Percentiles rank a stretch among this genome's conserved stretches.
phyloP scores from a whole-genome alignment of 2,329 filamentous ascomycete genomes.

The Trichoderma hamatum region DNA sequence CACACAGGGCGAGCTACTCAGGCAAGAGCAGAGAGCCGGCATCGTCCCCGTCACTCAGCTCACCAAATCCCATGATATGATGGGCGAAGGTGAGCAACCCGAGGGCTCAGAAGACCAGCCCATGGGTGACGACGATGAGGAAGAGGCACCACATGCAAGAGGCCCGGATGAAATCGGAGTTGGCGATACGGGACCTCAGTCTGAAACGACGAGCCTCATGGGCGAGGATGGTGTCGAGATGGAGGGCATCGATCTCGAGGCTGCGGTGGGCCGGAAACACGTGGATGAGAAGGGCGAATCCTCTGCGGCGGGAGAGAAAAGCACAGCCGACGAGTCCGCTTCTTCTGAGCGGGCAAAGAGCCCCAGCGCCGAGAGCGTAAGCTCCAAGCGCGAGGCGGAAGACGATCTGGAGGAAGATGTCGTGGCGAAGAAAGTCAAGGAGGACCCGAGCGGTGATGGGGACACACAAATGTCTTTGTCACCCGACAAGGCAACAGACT shows the following conservation, averaged over 20 bases:
- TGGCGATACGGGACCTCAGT: conserved; percentile 81
- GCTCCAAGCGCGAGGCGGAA: conserved; percentile 61
- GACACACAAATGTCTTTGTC: conserved; percentile 21
- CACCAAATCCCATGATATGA: conserved; percentile 45
- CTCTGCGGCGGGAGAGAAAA: conserved; percentile 10
- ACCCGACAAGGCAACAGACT: not conserved
- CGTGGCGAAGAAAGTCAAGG: conserved; percentile 54
- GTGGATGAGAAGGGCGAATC: conserved; percentile 37
- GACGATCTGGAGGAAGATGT: conserved; percentile 47
- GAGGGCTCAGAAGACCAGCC: conserved; percentile 38
- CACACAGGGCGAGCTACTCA: conserved; percentile 80
- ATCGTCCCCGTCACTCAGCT: conserved; percentile 71
- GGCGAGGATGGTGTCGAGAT: conserved; percentile 51
- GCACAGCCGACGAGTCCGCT: conserved; percentile 33
- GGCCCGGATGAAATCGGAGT: conserved; percentile 85
- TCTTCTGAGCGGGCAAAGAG: conserved; percentile 28
- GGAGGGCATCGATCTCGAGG: conserved; percentile 62
- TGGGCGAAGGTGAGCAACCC: conserved; percentile 36
- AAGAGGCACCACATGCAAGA: conserved; percentile 76
- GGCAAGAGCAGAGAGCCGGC: conserved; percentile 84
- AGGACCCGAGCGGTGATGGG: conserved; percentile 38
- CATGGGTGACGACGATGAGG: conserved; percentile 50
- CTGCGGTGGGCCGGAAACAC: conserved; percentile 60
- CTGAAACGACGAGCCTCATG: conserved; percentile 44
- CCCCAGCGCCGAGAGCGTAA: conserved; percentile 39